phyloP scores from a whole-genome alignment of 2,329 filamentous ascomycete species.

The Metarhizium guizhouense region DNA sequence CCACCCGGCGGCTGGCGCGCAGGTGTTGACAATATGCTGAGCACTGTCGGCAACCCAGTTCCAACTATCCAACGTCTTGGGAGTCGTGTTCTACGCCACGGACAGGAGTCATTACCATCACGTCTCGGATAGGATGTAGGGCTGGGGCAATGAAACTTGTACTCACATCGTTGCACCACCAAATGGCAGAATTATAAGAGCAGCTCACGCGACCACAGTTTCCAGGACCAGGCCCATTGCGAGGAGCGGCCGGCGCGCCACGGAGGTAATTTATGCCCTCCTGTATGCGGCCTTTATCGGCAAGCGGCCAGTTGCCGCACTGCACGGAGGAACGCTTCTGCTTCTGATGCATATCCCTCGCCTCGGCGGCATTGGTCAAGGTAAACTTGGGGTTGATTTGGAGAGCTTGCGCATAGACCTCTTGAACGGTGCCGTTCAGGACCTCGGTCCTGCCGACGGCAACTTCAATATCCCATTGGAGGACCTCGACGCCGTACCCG shows the following conservation, averaged over 20 bases:
- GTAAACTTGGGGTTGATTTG: constrained; percentile 7
- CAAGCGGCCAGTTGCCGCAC: neutral
- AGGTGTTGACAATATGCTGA: neutral
- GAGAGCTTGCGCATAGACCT: constrained; percentile 10
- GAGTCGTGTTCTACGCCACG: neutral
- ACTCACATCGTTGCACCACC: constrained; percentile 6
- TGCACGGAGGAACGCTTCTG: neutral
- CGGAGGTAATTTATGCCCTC: neutral
- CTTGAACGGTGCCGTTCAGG: constrained; percentile 11
- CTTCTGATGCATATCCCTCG: neutral
- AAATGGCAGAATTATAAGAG: constrained; percentile 2
- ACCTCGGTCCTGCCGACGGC: constrained; percentile 4
- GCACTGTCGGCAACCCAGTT: neutral
- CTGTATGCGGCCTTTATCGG: neutral
- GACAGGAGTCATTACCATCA: neutral
- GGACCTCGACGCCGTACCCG: too few species aligned
- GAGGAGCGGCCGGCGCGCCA: neutral
- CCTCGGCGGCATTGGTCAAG: constrained; percentile 2
- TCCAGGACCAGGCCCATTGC: neutral
- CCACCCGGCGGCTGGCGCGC: neutral
- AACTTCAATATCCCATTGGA: constrained; percentile 3
- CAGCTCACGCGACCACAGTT: constrained; percentile 2
- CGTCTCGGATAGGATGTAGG: neutral
- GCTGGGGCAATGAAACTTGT: neutral
- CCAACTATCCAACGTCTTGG: neutral